Conservation (phyloP, 192 early-diverging fungal species). For the Coemansia sp. region DNA sequence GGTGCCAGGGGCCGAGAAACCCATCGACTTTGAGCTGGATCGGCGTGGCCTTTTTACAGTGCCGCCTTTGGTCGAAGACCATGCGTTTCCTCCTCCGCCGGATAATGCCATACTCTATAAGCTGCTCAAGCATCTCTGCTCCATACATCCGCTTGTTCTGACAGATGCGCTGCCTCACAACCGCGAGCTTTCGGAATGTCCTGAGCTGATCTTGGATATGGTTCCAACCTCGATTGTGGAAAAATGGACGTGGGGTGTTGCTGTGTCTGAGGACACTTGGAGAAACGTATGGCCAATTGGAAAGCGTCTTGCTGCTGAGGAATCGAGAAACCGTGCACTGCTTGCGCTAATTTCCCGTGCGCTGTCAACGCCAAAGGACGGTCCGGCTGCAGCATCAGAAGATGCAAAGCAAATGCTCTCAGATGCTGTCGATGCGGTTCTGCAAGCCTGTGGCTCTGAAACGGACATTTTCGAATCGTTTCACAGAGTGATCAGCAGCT, state of each 20-base stretch:
- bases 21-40: constrained; percentile 83
- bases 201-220: constrained; percentile 16
- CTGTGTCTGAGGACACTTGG: constrained; percentile 26
- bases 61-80: neutral
- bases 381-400: neutral
- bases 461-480: constrained; percentile 2
- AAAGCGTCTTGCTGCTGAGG: constrained; percentile 36
- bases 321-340: constrained; percentile 27
- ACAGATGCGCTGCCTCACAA: constrained; percentile 17
- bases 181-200: neutral
- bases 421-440: neutral
- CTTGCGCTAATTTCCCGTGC: neutral
- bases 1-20: constrained; percentile 69
- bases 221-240: constrained; percentile 9
- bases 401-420: neutral
- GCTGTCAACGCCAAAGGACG: neutral
- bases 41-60: constrained; percentile 40
- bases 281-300: constrained; percentile 30
- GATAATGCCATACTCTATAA: constrained; percentile 6
- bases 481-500: neutral
- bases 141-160: constrained; percentile 25
- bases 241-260: constrained; percentile 42
- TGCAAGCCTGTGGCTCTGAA: constrained; percentile 4
- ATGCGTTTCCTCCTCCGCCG: constrained; percentile 1
- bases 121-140: constrained; percentile 20